Evolutionary conservation across 495 filamentous ascomycete species (phyloP).

Genomic region (Baudoinia panamericana): DNA sequence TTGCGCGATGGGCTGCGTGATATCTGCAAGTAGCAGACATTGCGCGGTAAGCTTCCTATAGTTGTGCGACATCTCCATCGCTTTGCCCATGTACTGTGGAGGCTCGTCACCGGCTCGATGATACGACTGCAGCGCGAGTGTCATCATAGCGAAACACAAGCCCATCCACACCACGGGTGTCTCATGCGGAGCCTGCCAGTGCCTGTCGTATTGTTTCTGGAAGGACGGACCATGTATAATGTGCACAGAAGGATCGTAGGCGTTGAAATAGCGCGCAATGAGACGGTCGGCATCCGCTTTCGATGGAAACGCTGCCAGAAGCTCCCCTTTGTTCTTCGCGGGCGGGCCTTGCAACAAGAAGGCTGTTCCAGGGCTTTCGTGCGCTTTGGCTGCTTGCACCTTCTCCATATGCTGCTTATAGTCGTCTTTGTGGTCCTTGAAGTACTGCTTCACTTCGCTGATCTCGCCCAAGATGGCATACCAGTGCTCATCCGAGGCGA

Average conservation of each 20-base stretch:
- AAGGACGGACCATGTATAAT: slow-evolving; percentile 82
- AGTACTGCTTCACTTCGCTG: slow-evolving; percentile 85
- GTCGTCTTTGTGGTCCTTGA: slow-evolving; percentile 54
- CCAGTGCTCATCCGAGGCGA: slow-evolving; percentile 90
- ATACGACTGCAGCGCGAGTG: slow-evolving; percentile 84
- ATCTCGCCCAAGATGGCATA: slow-evolving; percentile 84
- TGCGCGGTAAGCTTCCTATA: slow-evolving; percentile 77
- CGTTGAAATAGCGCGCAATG: slow-evolving; percentile 59
- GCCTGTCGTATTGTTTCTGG: slow-evolving; percentile 67
- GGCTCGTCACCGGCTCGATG: slow-evolving; percentile 82
- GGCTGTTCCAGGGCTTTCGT: slow-evolving; percentile 32
- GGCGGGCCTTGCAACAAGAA: slow-evolving; percentile 62
- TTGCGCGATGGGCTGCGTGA: slow-evolving; percentile 70
- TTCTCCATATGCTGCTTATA: slow-evolving; percentile 48
- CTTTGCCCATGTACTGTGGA: slow-evolving; percentile 49
- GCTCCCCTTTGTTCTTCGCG: slow-evolving; percentile 55
- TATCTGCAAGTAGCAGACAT: slow-evolving; percentile 76
- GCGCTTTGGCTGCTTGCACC: slow-evolving; percentile 50
- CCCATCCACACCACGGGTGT: slow-evolving; percentile 81
- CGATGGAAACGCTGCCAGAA: slow-evolving; percentile 65
- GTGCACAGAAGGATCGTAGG: slow-evolving; percentile 60
- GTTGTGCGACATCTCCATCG: slow-evolving; percentile 52
- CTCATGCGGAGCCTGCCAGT: slow-evolving; percentile 75
- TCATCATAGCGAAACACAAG: slow-evolving; percentile 75
- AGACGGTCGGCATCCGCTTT: slow-evolving; percentile 72